Percentiles rank a stretch among this genome's conserved stretches.
These are phyloP conservation scores for Hygrophila difformis DNA, from an alignment of 257 asterid species.

Conservation along the genomic window DNA sequence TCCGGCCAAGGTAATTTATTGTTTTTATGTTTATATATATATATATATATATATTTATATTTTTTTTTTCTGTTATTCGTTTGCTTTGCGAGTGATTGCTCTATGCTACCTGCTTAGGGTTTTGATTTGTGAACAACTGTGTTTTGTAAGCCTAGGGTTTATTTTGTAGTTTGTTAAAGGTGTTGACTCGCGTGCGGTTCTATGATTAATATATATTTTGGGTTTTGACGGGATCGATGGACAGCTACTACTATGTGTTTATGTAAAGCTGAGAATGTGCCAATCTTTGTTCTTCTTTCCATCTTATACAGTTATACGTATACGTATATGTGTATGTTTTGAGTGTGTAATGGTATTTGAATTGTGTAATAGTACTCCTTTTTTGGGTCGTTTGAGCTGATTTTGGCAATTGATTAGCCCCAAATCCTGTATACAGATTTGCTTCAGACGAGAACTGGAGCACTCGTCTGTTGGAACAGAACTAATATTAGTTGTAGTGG, in stretches of 20 bases:
- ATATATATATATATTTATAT: too few species aligned
- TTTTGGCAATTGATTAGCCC: neutral
- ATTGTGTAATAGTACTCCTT: neutral
- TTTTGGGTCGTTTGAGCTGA: slow-evolving; percentile 10
- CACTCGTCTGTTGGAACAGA: too few species aligned
- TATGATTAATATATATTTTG: slow-evolving; percentile 5
- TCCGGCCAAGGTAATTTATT: slow-evolving; percentile 33
- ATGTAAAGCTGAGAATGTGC: neutral
- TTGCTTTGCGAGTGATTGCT: neutral
- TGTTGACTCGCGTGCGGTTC: slow-evolving; percentile 19
- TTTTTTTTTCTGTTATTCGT: neutral
- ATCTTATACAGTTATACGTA: too few species aligned
- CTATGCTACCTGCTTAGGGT: slow-evolving; percentile 5
- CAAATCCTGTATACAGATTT: neutral
- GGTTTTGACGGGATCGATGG: neutral
- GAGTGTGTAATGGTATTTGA: neutral
- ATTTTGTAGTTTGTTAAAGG: slow-evolving; percentile 10
- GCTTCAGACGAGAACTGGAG: too few species aligned
- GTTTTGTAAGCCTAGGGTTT: too few species aligned
- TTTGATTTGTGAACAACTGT: slow-evolving; percentile 20
- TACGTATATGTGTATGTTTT: too few species aligned
- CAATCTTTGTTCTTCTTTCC: neutral
- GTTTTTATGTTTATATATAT: too few species aligned
- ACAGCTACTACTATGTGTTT: neutral
- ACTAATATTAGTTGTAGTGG: too few species aligned